A percentile compares a stretch with the other conserved stretches of the same genome.
Evolutionary conservation across 225 moss, liverwort and hornwort species (phyloP).

Genomic region (Polytrichum formosum): DNA sequence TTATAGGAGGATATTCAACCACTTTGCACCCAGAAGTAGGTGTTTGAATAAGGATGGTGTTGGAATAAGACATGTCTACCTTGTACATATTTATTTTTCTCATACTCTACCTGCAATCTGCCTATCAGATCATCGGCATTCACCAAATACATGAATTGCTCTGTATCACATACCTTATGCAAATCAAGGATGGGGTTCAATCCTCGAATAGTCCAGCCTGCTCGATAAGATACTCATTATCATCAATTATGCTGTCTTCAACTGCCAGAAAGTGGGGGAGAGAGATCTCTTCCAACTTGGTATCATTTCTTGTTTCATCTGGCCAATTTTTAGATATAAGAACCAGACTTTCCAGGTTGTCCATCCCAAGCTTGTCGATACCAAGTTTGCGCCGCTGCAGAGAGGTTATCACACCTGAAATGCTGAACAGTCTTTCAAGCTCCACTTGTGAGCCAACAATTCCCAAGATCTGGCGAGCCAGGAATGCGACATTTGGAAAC

Average conservation of each 20-base stretch:
- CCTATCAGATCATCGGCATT: too few species aligned
- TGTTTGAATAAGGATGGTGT: too few species aligned
- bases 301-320: constrained; percentile 28
- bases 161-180: too few species aligned
- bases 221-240: constrained; percentile 39
- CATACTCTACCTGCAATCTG: too few species aligned
- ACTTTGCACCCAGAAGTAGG: too few species aligned
- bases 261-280: constrained; percentile 42
- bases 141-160: too few species aligned
- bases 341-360: constrained; percentile 39
- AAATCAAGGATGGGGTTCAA: constrained; percentile 1
- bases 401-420: constrained; percentile 39
- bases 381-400: constrained; percentile 39
- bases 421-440: constrained; percentile 47
- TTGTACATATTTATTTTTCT: too few species aligned
- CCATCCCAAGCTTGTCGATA: constrained; percentile 26
- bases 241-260: constrained; percentile 44
- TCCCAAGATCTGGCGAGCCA: constrained; percentile 51
- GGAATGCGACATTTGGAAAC: constrained; percentile 41
- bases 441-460: constrained; percentile 50
- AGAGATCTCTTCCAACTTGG: constrained; percentile 47
- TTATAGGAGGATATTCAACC: too few species aligned
- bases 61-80: too few species aligned
- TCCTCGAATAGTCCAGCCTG: constrained; percentile 47
- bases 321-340: constrained; percentile 54